Percentiles rank a stretch among this genome's conserved stretches.
phyloP scores from a whole-genome alignment of 2,329 filamentous ascomycete genomes.

The Paecilomyces sp. region DNA sequence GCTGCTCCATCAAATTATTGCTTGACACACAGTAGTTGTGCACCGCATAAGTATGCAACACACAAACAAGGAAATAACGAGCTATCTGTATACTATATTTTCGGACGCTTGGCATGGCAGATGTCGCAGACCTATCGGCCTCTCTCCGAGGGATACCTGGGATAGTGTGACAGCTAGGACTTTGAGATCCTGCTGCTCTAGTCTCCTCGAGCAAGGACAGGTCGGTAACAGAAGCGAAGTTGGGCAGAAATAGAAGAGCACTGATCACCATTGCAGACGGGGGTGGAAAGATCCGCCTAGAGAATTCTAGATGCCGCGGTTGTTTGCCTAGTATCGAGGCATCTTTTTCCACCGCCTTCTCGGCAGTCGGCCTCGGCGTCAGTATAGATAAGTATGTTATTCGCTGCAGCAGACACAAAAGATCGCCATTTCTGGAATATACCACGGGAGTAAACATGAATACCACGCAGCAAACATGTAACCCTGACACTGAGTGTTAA shows the following conservation, averaged over 20 bases:
- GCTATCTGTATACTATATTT: too few species aligned
- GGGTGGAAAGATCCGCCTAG: not conserved
- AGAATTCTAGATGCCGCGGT: not conserved
- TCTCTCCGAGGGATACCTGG: too few species aligned
- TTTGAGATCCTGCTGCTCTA: too few species aligned
- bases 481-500: not conserved
- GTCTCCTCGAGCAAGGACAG: not conserved
- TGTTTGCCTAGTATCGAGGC: not conserved
- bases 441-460: not conserved
- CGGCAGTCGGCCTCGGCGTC: not conserved
- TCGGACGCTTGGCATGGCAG: too few species aligned
- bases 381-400: not conserved
- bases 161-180: too few species aligned
- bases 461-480: not conserved
- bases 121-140: too few species aligned
- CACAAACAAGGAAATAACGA: too few species aligned
- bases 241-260: not conserved
- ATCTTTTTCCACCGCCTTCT: not conserved
- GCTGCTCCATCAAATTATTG: too few species aligned
- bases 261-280: not conserved
- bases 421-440: not conserved
- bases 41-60: too few species aligned
- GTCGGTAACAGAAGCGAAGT: not conserved
- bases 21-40: too few species aligned
- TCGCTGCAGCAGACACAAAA: not conserved